phyloP scores from a whole-genome alignment of 176 grass and related monocot species.

The Oryza punctata region DNA sequence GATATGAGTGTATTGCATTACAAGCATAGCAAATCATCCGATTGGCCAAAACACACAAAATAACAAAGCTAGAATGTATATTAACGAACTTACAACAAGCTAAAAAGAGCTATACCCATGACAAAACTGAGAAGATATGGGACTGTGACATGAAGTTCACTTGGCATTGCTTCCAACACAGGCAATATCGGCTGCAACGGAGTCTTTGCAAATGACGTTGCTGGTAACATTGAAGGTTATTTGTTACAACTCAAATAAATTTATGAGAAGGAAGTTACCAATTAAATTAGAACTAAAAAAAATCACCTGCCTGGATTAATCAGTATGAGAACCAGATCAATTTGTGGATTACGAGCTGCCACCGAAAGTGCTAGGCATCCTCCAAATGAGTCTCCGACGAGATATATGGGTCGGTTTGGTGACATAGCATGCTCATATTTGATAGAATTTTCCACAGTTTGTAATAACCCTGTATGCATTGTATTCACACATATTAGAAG shows the following conservation, averaged over 20 bases:
- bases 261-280: neutral
- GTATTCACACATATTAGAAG: constrained; percentile 11
- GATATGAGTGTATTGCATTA: neutral
- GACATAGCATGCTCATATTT: constrained; percentile 58
- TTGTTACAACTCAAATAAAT: neutral
- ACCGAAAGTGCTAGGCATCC: constrained; percentile 76
- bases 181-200: constrained; percentile 68
- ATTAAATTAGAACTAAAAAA: constrained; percentile 18
- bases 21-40: neutral
- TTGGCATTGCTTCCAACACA: constrained; percentile 82
- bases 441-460: constrained; percentile 60
- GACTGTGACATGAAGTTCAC: constrained; percentile 67
- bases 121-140: constrained; percentile 88
- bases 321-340: constrained; percentile 76
- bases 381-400: constrained; percentile 80
- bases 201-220: constrained; percentile 84
- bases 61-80: neutral
- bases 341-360: constrained; percentile 70
- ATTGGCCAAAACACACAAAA: neutral
- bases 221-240: constrained; percentile 38
- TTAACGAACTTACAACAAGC: neutral
- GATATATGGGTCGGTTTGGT: constrained; percentile 68
- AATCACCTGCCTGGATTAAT: constrained; percentile 90
- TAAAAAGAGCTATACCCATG: constrained; percentile 65
- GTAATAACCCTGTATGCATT: constrained; percentile 49